A percentile compares a stretch with the other conserved stretches of the same genome.
phyloP scores from a whole-genome alignment of 345 rosid species.

The Adansonia digitata region DNA sequence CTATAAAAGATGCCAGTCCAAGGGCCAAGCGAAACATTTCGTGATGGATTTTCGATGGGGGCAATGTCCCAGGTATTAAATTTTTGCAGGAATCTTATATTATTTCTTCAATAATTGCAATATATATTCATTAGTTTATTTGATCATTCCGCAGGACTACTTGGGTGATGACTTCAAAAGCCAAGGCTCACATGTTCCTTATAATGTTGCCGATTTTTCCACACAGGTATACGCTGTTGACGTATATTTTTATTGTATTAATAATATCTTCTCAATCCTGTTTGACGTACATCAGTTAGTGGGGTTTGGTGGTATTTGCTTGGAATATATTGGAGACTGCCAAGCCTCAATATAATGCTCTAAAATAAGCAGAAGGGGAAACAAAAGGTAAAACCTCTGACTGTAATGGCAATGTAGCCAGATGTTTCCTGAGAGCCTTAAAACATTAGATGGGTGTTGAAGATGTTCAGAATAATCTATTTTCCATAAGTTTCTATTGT shows the following conservation, averaged over 20 bases:
- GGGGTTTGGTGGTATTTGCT: background rate
- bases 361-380: background rate
- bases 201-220: conserved; percentile 79
- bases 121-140: background rate
- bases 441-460: background rate
- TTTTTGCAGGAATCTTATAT: background rate
- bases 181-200: conserved; percentile 95
- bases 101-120: background rate
- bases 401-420: background rate
- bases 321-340: background rate
- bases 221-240: conserved; percentile 55
- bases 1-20: conserved; percentile 56
- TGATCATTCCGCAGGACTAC: conserved; percentile 58
- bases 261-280: background rate
- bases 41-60: conserved; percentile 96
- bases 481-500: background rate
- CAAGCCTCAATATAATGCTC: background rate
- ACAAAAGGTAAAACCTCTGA: background rate
- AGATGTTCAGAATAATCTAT: background rate
- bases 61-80: conserved; percentile 88
- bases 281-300: background rate
- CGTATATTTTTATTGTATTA: background rate
- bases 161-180: conserved; percentile 96
- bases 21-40: conserved; percentile 82
- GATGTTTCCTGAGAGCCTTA: background rate